A percentile compares a stretch with the other conserved stretches of the same genome.
Evolutionary conservation across 176 grass and related monocot genomes (phyloP).

Genomic region (Elymus sibiricus): DNA sequence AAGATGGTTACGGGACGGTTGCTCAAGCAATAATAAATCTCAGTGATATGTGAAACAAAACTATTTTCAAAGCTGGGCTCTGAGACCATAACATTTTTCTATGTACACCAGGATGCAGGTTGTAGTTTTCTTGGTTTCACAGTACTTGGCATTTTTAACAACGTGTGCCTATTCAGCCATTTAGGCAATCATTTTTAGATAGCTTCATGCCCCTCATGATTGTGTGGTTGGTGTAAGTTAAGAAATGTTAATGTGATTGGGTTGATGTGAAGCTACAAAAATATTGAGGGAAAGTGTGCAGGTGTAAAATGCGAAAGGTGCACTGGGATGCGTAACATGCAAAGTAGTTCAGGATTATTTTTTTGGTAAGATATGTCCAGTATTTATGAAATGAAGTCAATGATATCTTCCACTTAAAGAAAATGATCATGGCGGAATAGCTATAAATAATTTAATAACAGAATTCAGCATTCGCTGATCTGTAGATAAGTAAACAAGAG

Average conservation of each 20-base stretch:
- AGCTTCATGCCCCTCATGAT: not conserved
- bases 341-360: too few species aligned
- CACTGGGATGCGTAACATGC: not conserved
- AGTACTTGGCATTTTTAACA: not conserved
- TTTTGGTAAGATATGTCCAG: not conserved
- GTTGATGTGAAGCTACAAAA: not conserved
- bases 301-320: not conserved
- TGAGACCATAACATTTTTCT: not conserved
- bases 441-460: not conserved
- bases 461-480: not conserved
- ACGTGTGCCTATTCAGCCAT: not conserved
- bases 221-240: not conserved
- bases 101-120: not conserved
- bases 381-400: not conserved
- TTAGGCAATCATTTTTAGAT: not conserved
- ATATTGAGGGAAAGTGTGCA: not conserved
- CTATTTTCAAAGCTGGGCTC: not conserved
- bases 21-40: not conserved
- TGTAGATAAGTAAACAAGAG: not conserved
- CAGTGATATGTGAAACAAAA: not conserved
- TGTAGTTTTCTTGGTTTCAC: not conserved
- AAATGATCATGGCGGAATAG: not conserved
- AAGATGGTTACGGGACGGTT: not conserved
- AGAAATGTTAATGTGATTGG: not conserved
- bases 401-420: not conserved